Base-by-base conservation (phyloP, 208 protist genomes). In the Leishmania braziliensis region DNA sequence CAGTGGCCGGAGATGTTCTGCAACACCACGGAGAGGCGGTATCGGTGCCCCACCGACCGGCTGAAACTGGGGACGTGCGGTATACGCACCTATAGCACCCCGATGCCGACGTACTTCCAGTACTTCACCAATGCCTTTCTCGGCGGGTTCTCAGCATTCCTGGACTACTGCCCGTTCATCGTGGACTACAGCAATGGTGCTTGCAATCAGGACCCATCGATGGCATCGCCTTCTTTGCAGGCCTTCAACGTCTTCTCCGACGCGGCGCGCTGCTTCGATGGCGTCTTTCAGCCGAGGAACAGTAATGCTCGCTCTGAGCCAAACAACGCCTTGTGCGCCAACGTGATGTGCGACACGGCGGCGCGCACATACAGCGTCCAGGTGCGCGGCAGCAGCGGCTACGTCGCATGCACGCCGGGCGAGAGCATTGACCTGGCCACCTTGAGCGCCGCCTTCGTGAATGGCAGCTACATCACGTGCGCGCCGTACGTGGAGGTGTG, bases 1-100 rank as follows among this genome's bases (percentile, higher is more conserved):
- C 26, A 85, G 43, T 86, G 73, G 63, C 85, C 90, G 26, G 65
- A 77, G 53, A 92, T 96, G 86, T 96, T 92, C 86, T 93, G 90
- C 46, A 71, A 33, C 20, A 39, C 36, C 36, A 39, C 36, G 33
- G 33, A 33, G 33, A 33, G 33, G 33, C 33, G 33, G 33, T 33
- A 33, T 33, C 33, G 33, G 0, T 33, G 33, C 0, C 33, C 33
- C 33, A 33, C 33, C 33, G 33, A 33, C 33, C 33, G 33, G 33
- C 33, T 33, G 33, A 33, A 0, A 0, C 33, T 33, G 33, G 33
- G 33, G 33, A 33, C 33, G 33, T 54, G 50, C 50, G 50, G 50
- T 54, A 12, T 54, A 54, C 9, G 9, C 50, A 12, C 14, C 50
- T 54, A 54, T 54, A 12, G 14, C 5, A 12, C 50, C 9, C 50